Base-by-base conservation (phyloP, 495 filamentous ascomycete species). In the Aspergillus mulundensis region DNA sequence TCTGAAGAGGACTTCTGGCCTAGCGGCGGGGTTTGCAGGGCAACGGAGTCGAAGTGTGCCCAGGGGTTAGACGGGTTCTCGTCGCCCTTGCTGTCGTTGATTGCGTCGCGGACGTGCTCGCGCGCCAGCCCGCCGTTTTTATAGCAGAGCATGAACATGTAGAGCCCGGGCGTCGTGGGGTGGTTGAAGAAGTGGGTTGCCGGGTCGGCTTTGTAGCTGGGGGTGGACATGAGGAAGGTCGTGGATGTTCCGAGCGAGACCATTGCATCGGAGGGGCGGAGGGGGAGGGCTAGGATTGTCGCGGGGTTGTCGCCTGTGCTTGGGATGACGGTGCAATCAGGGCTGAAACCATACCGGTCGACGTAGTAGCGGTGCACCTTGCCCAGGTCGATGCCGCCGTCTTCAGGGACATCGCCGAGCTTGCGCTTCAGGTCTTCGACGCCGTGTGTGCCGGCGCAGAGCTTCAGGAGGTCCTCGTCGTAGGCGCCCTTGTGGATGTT, bases 131-230 rank as follows among this genome's bases (percentile, higher is more conserved):
- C 90, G 56, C 94, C 94, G 74, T 98, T 98, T 72, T 97, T 97
- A 78, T 97, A 98, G 77, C 94, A 98, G 25, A 98, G 87, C 94
- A 98, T 98, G 72, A 98, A 98, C 92, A 98, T 91, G 73, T 90
- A 90, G 40, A 93, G 77, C 3, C 87, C 87, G 5, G 84, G 73
- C 0, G 87, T 91, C 28, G 90, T 91, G 1, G 89, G 89, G 70
- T 94, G 88, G 72, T 93, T 90, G 78, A 95, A 89, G 75, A 92
- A 89, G 74, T 95, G 90, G 34, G 90, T 90, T 16, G 87, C 82
- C 0, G 90, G 88, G 63, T 96, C 88, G 1, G 94, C 89, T 67
- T 86, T 84, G 76, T 96, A 97, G 62, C 83, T 82, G 10, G 90
- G 88, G 1, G 94, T 97, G 56, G 85, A 89, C 91, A 97, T 98